Percentiles rank a stretch among this genome's conserved stretches.
Conservation (phyloP, 129 eudicot genomes). For the Flaveria brownii region DNA sequence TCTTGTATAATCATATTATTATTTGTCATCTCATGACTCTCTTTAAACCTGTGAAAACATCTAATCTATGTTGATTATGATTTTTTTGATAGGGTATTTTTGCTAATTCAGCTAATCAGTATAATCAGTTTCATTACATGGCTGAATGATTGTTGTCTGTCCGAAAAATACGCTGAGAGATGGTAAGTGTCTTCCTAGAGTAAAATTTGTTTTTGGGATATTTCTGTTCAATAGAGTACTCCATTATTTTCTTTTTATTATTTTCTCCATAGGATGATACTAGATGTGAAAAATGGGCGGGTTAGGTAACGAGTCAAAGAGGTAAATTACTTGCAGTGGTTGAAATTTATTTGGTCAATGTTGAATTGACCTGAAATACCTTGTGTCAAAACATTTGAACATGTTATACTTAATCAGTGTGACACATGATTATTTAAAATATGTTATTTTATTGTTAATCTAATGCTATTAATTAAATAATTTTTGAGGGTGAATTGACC, state of each 20-base stretch:
- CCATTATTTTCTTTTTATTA: not conserved
- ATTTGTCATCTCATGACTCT: constrained; percentile 11
- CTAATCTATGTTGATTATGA: not conserved
- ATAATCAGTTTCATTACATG: constrained; percentile 77
- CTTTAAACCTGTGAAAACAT: constrained; percentile 8
- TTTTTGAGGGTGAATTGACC: not conserved
- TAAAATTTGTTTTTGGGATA: not conserved
- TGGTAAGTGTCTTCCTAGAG: constrained; percentile 41
- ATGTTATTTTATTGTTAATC: not conserved
- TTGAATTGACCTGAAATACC: not conserved
- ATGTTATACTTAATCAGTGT: not conserved
- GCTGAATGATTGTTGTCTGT: constrained; percentile 69
- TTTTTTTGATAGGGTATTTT: constrained; percentile 62
- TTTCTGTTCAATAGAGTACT: not conserved
- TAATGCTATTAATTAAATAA: not conserved
- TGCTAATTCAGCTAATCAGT: constrained; percentile 73
- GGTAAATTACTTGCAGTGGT: not conserved
- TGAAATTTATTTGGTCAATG: not conserved
- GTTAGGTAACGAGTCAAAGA: not conserved
- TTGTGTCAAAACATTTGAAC: not conserved
- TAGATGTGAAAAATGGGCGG: not conserved
- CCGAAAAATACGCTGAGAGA: constrained; percentile 69
- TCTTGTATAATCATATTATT: constrained; percentile 7
- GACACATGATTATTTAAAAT: not conserved
- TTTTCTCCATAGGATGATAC: not conserved